Base-by-base conservation (phyloP, 768 basidiomycete species). In the Artomyces pyxidatus region DNA sequence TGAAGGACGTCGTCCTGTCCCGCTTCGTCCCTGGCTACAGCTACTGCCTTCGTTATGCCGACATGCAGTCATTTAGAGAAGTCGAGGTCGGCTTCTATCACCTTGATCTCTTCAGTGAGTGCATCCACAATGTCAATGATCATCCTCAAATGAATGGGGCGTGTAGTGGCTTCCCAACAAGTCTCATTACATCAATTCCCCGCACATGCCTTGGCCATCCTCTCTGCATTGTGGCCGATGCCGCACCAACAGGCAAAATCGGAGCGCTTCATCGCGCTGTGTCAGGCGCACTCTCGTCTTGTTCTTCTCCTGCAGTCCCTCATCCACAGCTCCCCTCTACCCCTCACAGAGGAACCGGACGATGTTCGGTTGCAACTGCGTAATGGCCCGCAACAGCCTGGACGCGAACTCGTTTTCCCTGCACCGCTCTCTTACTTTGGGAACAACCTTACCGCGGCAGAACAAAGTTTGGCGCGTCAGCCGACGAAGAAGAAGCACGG, bases 251-350 rank as follows among this genome's bases (percentile, higher is more conserved):
- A 71, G 53, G 54, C 56, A 40, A 55, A 59, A 42, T 66, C 68
- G 4, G 47, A 62, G 12, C 69, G 68, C 35, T 67, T 81, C n/a
- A 64, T 70, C 27, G 63, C 71, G 3, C 65, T 85, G 8, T 67
- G 78, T 2, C 75, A 75, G 21, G 76, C 82, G 3, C 85, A 90
- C 59, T 84, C 87, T 12, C 78, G 86, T 9, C 79, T 86, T 56
- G 81, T 88, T 19, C 74, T 90, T 16, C 69, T 87, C 16, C 66
- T 89, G 3, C 88, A 89, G 55, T 77, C 85, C 2, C 66, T 88
- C 37, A 78, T 81, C 0, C 80, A 89, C 58, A 81, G 81, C 50
- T 79, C 81, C 0, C 59, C 65, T 19, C 58, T 71, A 37, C 62
- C 70, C 4, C 62, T 63, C 4, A 65, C 61, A 48, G 55, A 57